A percentile compares a stretch with the other conserved stretches of the same genome.
phyloP scores from a whole-genome alignment of 2,329 filamentous ascomycete genomes.

The Tolypocladium tropicale region DNA sequence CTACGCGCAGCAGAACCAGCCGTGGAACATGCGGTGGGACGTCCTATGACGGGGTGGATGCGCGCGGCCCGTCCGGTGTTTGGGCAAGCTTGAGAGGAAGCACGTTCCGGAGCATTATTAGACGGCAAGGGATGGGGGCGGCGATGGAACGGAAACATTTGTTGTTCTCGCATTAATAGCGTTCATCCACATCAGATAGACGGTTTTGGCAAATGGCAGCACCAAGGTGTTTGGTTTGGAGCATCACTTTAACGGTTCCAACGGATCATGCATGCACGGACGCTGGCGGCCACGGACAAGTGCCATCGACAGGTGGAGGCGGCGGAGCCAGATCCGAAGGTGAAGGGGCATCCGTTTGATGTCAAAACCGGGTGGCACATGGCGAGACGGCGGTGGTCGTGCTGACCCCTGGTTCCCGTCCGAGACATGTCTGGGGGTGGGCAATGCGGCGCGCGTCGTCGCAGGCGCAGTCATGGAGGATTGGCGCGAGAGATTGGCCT shows the following conservation, averaged over 20 bases:
- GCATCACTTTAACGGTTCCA: not conserved
- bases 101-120: not conserved
- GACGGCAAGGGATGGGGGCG: not conserved
- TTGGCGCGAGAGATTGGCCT: too few relatives aligned
- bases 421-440: not conserved
- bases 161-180: too few relatives aligned
- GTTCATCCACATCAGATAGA: too few relatives aligned
- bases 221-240: not conserved
- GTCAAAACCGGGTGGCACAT: not conserved
- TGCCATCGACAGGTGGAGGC: not conserved
- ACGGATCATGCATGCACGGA: not conserved
- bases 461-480: not conserved
- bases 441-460: not conserved
- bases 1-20: conserved; percentile 36
- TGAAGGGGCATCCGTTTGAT: not conserved
- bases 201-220: not conserved
- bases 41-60: conserved; percentile 12
- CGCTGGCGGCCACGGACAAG: too few relatives aligned
- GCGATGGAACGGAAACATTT: not conserved
- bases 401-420: not conserved
- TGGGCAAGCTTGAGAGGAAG: not conserved
- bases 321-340: not conserved
- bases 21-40: conserved; percentile 38
- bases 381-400: not conserved
- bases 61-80: not conserved